Base-by-base conservation (phyloP, 108 stramenopile species). In the Skeletonema menzelii region DNA sequence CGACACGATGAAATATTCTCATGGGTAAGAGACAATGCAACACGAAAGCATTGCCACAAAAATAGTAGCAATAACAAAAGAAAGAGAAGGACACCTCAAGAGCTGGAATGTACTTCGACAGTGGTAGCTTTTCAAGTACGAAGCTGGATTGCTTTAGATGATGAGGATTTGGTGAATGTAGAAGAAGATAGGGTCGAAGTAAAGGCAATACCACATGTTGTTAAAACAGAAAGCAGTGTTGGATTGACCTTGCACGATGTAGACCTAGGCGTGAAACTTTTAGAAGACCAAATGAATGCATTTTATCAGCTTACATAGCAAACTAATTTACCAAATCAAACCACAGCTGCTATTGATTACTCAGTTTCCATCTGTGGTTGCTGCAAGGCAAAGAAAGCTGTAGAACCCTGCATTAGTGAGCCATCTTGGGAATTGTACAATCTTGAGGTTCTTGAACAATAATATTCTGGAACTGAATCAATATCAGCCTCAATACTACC, bases 71-170 rank as follows among this genome's bases (percentile, higher is more conserved):
- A 10, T 1, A 53, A 55, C 31, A 56, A 66, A 44, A 24, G 49
- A 53, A 53, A 53, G 49, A 53, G 49, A 53, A 20, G 49, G 8
- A 53, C 49, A 10, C 49, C 49, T 22, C 49, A 53, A 53, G 49
- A 53, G 22, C 24, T 53, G 49, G 49, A 53, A 6, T 53, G 49
- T 1, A 24, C 49, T 24, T 4, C 49, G 0, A 24, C 22, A 7
- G 6, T 53, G 49, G 22, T 22, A 53, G 49, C 22, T 53, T 63
- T 26, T 40, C 61, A 58, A 12, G 55, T 79, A 35, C 27, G 71
- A 35, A 76, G 79, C 17, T 91, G 90, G 90, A 63, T 91, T 62
- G 88, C 84, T 28, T 60, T 91, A 17, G 90, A 91, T 57, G 90
- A 91, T 59, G 90, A 91, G 76, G 87, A 91, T 49, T 74, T 91